These are phyloP conservation scores for Chalaropsis thielavioides DNA, from an alignment of 2,329 filamentous ascomycete species.

Conservation along the genomic window DNA sequence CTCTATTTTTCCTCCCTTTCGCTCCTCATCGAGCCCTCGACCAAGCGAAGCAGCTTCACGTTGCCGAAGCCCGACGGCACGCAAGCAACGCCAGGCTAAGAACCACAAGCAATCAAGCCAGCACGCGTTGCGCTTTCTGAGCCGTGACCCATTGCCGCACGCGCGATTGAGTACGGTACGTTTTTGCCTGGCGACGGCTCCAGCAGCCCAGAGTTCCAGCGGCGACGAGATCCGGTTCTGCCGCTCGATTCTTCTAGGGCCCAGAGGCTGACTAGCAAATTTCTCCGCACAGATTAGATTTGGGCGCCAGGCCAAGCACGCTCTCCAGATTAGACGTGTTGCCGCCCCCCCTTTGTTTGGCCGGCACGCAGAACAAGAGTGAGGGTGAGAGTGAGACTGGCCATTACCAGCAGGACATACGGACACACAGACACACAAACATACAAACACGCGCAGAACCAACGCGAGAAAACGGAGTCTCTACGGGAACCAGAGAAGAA, in stretches of 20 bases:
- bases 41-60: not conserved
- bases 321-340: not conserved
- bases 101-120: not conserved
- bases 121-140: not conserved
- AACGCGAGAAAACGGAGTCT: slow-evolving; percentile 18
- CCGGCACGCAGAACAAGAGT: not conserved
- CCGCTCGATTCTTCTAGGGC: not conserved
- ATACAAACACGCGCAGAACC: not conserved
- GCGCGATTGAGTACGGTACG: not conserved
- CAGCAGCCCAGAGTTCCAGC: not conserved
- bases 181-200: not conserved
- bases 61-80: not conserved
- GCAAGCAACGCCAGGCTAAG: not conserved
- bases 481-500: slow-evolving; percentile 17
- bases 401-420: not conserved
- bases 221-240: not conserved
- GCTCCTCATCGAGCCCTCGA: not conserved
- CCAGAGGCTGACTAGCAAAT: not conserved
- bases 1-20: not conserved
- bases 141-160: not conserved
- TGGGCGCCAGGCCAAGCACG: not conserved
- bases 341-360: not conserved
- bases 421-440: not conserved
- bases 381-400: not conserved
- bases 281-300: slow-evolving; percentile 2